Evolutionary conservation across 768 basidiomycete species (phyloP).

Genomic region (Suillus brevipes): DNA sequence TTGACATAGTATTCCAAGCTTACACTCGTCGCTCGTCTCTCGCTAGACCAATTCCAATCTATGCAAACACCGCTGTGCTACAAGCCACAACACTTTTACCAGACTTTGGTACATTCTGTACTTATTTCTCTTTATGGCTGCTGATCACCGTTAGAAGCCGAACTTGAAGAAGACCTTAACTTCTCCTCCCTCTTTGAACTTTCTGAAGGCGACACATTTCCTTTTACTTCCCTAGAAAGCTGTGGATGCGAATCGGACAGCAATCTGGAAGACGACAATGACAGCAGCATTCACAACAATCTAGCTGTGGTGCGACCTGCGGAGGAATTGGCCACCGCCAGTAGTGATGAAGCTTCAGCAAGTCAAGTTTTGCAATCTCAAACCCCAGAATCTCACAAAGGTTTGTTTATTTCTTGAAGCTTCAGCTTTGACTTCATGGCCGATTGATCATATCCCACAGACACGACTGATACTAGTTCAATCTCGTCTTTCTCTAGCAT

Average conservation of each 20-base stretch:
- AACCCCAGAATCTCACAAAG: not conserved
- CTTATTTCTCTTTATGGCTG: not conserved
- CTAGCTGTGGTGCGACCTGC: not conserved
- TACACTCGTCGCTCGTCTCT: not conserved
- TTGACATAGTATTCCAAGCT: conserved; percentile 5
- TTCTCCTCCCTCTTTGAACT: not conserved
- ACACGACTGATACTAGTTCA: not conserved
- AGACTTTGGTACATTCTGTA: not conserved
- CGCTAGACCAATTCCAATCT: not conserved
- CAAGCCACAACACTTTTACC: not conserved
- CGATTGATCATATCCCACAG: not conserved
- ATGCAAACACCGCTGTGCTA: conserved; percentile 7
- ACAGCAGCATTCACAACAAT: not conserved
- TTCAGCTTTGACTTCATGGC: not conserved
- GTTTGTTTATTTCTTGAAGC: not conserved
- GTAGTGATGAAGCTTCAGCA: not conserved
- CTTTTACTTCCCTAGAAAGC: not conserved
- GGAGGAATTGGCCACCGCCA: not conserved
- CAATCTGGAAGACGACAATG: not conserved
- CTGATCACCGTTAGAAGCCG: not conserved
- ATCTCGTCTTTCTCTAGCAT: conserved; percentile 2
- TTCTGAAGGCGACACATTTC: not conserved
- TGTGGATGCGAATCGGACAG: not conserved
- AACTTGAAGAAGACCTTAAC: not conserved
- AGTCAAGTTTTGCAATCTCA: not conserved